phyloP scores from a whole-genome alignment of 2,329 filamentous ascomycete genomes.

The Zymoseptoria ardabiliae region DNA sequence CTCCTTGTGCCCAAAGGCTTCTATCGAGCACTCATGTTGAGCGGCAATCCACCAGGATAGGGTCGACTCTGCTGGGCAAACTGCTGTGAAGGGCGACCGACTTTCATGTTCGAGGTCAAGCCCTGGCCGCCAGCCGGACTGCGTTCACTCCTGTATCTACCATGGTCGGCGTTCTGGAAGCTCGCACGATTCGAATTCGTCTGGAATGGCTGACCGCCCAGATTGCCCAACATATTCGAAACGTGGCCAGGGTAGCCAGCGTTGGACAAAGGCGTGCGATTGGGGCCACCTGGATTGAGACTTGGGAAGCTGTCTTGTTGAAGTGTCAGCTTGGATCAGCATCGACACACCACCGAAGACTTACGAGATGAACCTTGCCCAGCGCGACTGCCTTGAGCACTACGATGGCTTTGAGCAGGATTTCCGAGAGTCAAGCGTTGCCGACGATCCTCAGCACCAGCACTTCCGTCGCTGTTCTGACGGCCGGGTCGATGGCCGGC shows the following conservation, averaged over 20 bases:
- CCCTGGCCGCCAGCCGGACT: not conserved
- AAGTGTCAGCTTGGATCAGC: not conserved
- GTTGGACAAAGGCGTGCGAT: not conserved
- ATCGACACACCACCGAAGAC: not conserved
- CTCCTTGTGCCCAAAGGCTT: not conserved
- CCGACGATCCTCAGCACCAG: constrained; percentile 9
- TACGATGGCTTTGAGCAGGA: constrained; percentile 1
- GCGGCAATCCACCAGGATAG: not conserved
- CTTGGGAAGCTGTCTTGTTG: constrained; percentile 21
- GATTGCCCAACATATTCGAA: not conserved
- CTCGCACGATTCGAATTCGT: not conserved
- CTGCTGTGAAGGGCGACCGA: not conserved
- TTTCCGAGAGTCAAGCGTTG: not conserved
- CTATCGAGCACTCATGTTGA: not conserved
- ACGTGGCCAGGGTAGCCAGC: not conserved
- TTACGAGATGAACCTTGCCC: constrained; percentile 14
- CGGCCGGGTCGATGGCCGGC: not conserved
- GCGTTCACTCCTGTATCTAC: not conserved
- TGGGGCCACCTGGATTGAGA: not conserved
- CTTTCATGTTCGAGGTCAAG: not conserved
- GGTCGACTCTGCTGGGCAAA: not conserved
- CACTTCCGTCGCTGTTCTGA: constrained; percentile 16
- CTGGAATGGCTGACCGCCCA: not conserved
- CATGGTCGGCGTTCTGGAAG: not conserved
- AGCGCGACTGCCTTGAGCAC: constrained; percentile 9